phyloP scores from a whole-genome alignment of 2,329 filamentous ascomycete species.

The Rutstroemia sp. region DNA sequence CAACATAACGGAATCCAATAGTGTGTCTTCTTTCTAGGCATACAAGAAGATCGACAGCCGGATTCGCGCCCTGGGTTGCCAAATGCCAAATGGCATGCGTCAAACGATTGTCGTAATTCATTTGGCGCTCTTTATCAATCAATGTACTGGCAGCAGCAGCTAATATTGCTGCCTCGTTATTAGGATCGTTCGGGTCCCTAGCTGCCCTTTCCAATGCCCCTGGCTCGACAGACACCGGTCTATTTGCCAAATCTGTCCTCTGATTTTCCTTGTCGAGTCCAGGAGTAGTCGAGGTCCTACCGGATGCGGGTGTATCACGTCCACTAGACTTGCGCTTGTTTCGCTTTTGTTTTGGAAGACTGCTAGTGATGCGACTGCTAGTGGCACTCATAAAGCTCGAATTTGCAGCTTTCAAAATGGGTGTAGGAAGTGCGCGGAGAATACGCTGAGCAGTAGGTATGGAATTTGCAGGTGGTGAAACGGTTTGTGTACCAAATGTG shows the following conservation, averaged over 20 bases:
- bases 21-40: slow-evolving; percentile 86
- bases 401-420: slow-evolving; percentile 88
- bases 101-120: slow-evolving; percentile 73
- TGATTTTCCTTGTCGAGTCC: slow-evolving; percentile 29
- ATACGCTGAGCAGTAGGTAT: slow-evolving; percentile 90
- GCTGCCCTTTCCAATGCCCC: slow-evolving; percentile 22
- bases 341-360: slow-evolving; percentile 60
- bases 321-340: slow-evolving; percentile 50
- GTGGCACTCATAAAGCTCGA: slow-evolving; percentile 92
- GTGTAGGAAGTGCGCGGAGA: slow-evolving; percentile 79
- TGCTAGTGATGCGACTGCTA: slow-evolving; percentile 75
- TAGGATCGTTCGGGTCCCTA: slow-evolving; percentile 24
- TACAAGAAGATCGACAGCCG: slow-evolving; percentile 84
- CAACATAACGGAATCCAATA: slow-evolving; percentile 94
- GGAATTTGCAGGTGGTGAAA: slow-evolving; percentile 71
- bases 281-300: slow-evolving; percentile 29
- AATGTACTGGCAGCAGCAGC: slow-evolving; percentile 52
- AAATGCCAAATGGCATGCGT: slow-evolving; percentile 94
- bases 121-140: slow-evolving; percentile 64
- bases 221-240: slow-evolving; percentile 23
- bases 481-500: slow-evolving; percentile 63
- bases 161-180: slow-evolving; percentile 28
- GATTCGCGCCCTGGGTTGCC: slow-evolving; percentile 85
- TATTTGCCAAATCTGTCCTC: slow-evolving; percentile 24
- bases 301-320: slow-evolving; percentile 31